Evolutionary conservation across 441 rosid species (phyloP), one percentile per base, ranked within the genome.

Genomic region (Gossypium trilobum): DNA sequence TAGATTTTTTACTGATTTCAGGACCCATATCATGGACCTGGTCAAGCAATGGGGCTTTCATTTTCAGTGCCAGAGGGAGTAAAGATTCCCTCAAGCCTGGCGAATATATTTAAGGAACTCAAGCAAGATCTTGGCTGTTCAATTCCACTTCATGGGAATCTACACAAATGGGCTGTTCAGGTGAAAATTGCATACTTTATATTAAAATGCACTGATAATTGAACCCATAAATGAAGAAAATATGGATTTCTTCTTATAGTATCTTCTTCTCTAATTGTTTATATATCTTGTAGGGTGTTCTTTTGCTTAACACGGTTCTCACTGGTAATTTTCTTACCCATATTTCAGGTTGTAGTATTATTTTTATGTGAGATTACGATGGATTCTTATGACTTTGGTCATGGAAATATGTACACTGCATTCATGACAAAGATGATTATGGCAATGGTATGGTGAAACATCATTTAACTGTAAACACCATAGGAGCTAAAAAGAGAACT

Each of bases 1-100:
- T 20, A 3, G 1, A 23, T 22, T 2, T 23, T 56, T 55, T 56
- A 23, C 61, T 65, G 27, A 44, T 68, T 27, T 70, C 77, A 88
- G 91, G 97, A 94, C 78, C 99, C 99, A 78, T 94, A 94, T 74
- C 99, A 92, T 68, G 99, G 97, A 70, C 91, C 91, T 60, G 91
- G 93, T 79, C 99, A 94, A 78, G 99, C 99, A 62, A 92, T 94
- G 99, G 97, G 99, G 13, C 92, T 94, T 17, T 82, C 97, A 5
- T 94, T 94, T 83, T 92, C 97, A 50, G 97, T 90, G 39, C 99
- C 97, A 9, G 81, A 84, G 42, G 95, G 93, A 50, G 77, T 89
- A 46, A 92, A 88, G 83, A 58, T 80, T 57, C 99, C 99, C 54
- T 91, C 97, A 1, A 94, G 97, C 75, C 88, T 94, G 52, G 84